Evolutionary conservation across 306 rosid species (phyloP).

Genomic region (Coriaria nepalensis): DNA sequence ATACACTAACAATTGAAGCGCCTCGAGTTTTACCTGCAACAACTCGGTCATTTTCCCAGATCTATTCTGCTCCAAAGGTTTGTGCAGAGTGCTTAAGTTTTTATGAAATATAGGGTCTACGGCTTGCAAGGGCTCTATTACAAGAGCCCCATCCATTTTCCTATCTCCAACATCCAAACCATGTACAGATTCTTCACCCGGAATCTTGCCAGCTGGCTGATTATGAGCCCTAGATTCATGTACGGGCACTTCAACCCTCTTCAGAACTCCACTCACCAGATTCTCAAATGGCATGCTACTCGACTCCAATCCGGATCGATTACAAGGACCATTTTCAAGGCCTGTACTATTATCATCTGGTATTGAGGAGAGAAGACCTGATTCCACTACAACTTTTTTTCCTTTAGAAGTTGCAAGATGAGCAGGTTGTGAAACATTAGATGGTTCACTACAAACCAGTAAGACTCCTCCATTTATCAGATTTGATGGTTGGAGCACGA

Average conservation of each 20-base stretch:
- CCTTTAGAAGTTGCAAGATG: slow-evolving; percentile 15
- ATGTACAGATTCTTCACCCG: slow-evolving; percentile 16
- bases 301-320: slow-evolving; percentile 21
- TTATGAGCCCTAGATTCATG: slow-evolving; percentile 22
- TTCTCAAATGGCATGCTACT: slow-evolving; percentile 37
- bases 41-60: slow-evolving; percentile 52
- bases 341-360: slow-evolving; percentile 6
- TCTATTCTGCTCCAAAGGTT: slow-evolving; percentile 24
- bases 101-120: slow-evolving; percentile 24
- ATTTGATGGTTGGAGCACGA: slow-evolving; percentile 34
- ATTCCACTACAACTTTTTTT: slow-evolving; percentile 14
- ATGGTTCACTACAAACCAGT: slow-evolving; percentile 28
- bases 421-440: slow-evolving; percentile 29
- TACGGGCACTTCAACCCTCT: slow-evolving; percentile 32
- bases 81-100: slow-evolving; percentile 18
- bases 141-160: slow-evolving; percentile 30
- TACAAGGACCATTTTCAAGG: slow-evolving; percentile 15
- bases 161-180: slow-evolving; percentile 22
- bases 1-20: too few species aligned
- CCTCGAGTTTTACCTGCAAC: slow-evolving; percentile 45
- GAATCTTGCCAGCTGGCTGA: slow-evolving; percentile 19
- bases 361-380: slow-evolving; percentile 22
- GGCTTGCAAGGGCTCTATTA: slow-evolving; percentile 51
- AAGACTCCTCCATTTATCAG: slow-evolving; percentile 20
- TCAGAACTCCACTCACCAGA: slow-evolving; percentile 37